Conservation (phyloP, 495 filamentous ascomycete species). For the Physcia stellaris region DNA sequence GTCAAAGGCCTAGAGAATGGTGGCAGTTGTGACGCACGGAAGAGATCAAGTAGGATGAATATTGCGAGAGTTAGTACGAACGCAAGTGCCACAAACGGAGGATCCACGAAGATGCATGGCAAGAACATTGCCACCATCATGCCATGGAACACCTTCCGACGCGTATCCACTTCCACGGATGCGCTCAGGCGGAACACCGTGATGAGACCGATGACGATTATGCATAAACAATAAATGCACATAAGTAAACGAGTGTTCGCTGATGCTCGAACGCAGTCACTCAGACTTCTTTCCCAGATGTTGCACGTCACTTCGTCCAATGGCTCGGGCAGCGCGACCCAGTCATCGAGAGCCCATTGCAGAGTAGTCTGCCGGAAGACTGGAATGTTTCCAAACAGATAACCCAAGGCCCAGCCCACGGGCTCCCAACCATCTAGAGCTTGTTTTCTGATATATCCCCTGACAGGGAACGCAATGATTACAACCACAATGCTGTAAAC, state of each 20-base stretch:
- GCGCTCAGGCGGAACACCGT: constrained; percentile 60
- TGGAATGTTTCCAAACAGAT: constrained; percentile 70
- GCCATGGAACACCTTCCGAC: constrained; percentile 97
- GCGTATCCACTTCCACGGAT: constrained; percentile 76
- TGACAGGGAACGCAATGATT: constrained; percentile 57
- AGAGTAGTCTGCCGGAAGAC: constrained; percentile 53
- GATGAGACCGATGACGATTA: constrained; percentile 56
- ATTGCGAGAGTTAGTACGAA: constrained; percentile 59
- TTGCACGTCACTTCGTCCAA: constrained; percentile 26
- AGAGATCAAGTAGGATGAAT: constrained; percentile 78
- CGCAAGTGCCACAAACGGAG: constrained; percentile 65
- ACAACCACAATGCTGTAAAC: constrained; percentile 52
- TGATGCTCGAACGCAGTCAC: constrained; percentile 35
- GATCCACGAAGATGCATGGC: constrained; percentile 73
- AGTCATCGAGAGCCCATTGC: constrained; percentile 49
- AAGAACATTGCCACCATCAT: constrained; percentile 96
- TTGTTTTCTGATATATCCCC: constrained; percentile 46
- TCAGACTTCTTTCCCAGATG: constrained; percentile 32
- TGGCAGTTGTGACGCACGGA: constrained; percentile 81
- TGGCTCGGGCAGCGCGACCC: constrained; percentile 56
- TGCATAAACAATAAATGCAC: constrained; percentile 52
- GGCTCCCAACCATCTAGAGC: constrained; percentile 67
- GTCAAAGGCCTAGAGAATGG: constrained; percentile 74
- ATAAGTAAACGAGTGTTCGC: constrained; percentile 76
- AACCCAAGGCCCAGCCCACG: constrained; percentile 82